Evolutionary conservation across 371 early-diverging fungal genomes (phyloP).

Genomic region (Mucor circinelloides): DNA sequence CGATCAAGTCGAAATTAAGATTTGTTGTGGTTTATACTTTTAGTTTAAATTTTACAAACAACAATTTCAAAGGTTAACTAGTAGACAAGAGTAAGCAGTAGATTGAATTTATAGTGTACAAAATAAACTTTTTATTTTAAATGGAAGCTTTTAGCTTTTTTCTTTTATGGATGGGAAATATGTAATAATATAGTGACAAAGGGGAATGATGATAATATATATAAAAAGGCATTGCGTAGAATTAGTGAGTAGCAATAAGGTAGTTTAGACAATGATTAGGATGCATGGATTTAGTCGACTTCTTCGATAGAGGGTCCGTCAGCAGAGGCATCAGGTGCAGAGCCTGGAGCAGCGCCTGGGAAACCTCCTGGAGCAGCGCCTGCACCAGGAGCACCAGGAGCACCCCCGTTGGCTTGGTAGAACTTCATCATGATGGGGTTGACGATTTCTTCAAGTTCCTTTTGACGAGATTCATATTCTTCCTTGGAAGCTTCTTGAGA

Average conservation of each 20-base stretch:
- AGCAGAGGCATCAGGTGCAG: conserved; percentile 54
- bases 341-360: conserved; percentile 65
- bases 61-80: too few species aligned
- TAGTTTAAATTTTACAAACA: too few species aligned
- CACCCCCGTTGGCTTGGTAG: conserved; percentile 74
- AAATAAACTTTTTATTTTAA: too few species aligned
- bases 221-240: neutral
- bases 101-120: too few species aligned
- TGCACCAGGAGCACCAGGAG: conserved; percentile 60
- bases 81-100: too few species aligned
- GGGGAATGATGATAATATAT: neutral
- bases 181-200: neutral
- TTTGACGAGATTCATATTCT: conserved; percentile 85
- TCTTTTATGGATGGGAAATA: neutral
- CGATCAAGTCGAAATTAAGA: too few species aligned
- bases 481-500: conserved; percentile 88
- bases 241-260: neutral
- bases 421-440: conserved; percentile 89
- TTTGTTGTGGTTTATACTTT: too few species aligned
- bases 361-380: conserved; percentile 57
- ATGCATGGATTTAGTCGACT: conserved; percentile 39
- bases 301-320: conserved; percentile 52
- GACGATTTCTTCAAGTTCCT: conserved; percentile 85
- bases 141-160: too few species aligned
- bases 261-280: neutral